These are phyloP conservation scores for Ustilago lituana DNA, from an alignment of 1,284 basidiomycete genomes.

Conservation along the genomic window DNA sequence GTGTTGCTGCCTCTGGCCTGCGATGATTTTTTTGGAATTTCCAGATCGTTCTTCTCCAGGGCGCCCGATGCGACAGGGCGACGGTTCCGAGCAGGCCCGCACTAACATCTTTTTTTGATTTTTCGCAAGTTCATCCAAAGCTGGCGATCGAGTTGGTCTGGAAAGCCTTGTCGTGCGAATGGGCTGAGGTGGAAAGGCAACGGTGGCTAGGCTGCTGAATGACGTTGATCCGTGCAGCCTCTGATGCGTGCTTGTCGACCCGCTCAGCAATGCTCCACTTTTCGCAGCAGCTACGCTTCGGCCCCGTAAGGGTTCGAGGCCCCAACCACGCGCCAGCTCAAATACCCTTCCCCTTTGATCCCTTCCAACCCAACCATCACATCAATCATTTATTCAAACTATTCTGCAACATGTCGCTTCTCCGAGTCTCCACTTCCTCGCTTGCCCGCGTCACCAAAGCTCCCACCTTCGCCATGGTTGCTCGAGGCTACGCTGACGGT, in stretches of 20 bases:
- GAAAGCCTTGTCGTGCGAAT: constrained; percentile 17
- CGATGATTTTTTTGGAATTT: constrained; percentile 15
- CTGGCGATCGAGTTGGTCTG: too few species aligned
- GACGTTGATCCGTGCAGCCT: constrained; percentile 40
- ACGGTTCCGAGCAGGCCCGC: constrained; percentile 40
- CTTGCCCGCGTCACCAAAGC: constrained; percentile 44
- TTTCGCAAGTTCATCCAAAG: neutral
- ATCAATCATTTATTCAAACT: constrained; percentile 6
- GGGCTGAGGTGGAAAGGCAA: too few species aligned
- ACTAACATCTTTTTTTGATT: constrained; percentile 15
- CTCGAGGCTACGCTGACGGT: constrained; percentile 52
- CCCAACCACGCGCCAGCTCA: neutral
- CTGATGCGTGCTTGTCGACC: neutral
- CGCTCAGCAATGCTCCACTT: constrained; percentile 19
- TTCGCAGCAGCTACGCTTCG: neutral
- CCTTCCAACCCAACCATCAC: constrained; percentile 1
- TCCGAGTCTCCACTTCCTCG: constrained; percentile 43
- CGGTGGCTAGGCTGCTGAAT: constrained; percentile 18
- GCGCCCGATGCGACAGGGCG: neutral
- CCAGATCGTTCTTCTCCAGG: neutral
- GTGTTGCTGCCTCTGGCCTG: neutral
- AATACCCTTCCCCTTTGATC: neutral
- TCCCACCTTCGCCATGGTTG: constrained; percentile 45
- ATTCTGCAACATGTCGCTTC: constrained; percentile 39
- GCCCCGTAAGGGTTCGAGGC: constrained; percentile 3